Conservation (phyloP, 305 asterid species). For the Fraxinus angustifolia region DNA sequence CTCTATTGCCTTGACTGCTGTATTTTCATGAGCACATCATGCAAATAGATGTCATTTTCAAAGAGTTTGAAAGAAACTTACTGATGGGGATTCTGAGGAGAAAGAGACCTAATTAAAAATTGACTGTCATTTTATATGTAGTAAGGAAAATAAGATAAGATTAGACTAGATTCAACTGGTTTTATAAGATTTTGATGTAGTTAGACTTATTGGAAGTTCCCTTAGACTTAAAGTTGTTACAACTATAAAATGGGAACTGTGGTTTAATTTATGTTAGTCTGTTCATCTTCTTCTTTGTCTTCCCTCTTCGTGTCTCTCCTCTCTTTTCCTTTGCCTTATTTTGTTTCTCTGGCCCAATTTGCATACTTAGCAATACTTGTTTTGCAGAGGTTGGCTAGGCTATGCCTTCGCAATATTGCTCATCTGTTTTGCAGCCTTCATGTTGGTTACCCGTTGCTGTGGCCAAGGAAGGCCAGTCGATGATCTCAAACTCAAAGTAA, state of each 20-base stretch:
- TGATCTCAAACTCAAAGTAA: constrained; percentile 55
- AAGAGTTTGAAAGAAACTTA: not conserved
- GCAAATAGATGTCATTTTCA: not conserved
- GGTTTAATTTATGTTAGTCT: not conserved
- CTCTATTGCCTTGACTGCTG: constrained; percentile 8
- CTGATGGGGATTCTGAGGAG: not conserved
- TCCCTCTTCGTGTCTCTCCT: not conserved
- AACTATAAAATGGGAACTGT: not conserved
- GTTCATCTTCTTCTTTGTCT: not conserved
- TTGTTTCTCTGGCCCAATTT: not conserved
- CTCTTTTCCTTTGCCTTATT: not conserved
- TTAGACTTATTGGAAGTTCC: not conserved
- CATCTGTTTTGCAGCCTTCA: constrained; percentile 52
- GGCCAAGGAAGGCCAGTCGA: constrained; percentile 59
- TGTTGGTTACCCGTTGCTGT: constrained; percentile 61
- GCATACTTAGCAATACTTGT: constrained; percentile 7
- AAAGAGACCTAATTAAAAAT: not conserved
- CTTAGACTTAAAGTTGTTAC: not conserved
- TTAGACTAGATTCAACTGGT: not conserved
- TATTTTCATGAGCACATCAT: constrained; percentile 12
- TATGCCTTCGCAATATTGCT: constrained; percentile 48
- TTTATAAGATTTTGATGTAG: not conserved
- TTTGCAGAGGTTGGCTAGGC: constrained; percentile 83
- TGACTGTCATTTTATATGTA: not conserved
- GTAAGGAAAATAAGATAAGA: not conserved